Base-by-base conservation (phyloP, 176 grass and related monocot genomes). In the Rhynchospora breviuscula region DNA sequence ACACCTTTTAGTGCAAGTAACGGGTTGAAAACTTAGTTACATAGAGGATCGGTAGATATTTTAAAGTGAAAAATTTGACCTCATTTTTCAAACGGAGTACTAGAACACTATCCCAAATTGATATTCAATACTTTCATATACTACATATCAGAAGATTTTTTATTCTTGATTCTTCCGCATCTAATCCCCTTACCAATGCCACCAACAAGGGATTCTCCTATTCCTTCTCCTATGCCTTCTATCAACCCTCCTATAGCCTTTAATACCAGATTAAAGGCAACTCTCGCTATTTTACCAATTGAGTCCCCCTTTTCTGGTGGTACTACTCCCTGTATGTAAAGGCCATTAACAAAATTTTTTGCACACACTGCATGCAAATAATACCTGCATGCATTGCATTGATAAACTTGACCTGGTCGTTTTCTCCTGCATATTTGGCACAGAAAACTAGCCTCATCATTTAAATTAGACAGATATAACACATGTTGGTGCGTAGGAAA, bases 281-380 rank as follows among this genome's bases (percentile, higher is more conserved):
- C 81, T 83, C 51, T 93, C 2, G 89, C 89, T 3, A 90, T 88
- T 1, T 86, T 15, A 1, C 73, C 74, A 14, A 93, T 67, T 63
- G 12, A 83, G 68, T 59, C 87, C 72, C 63, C 52, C 86, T 85
- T 98, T 82, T 95, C 89, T 25, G 84, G 87, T 5, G 87, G 84
- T 59, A 80, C 82, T 31, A 93, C 72, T 72, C 92, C 95, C 49
- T 97, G 84, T 15, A 56, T 89, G 76, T 91, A 88, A n/a, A 97
- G 87, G 67, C 95, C 95, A 84, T 94, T 97, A 57, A 97, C 84
- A 86, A 90, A 83, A 85, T 93, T 87, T 86, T 98, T 98, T 22
- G 92, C 92, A 70, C 95, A 94, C 59, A 63, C 53, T 13, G 92
- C 95, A 73, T 98, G 92, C 11, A 98, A 84, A 83, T 40, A 91